Conservation (phyloP, 2,329 filamentous ascomycete genomes). For the Karstenula rhodostoma region DNA sequence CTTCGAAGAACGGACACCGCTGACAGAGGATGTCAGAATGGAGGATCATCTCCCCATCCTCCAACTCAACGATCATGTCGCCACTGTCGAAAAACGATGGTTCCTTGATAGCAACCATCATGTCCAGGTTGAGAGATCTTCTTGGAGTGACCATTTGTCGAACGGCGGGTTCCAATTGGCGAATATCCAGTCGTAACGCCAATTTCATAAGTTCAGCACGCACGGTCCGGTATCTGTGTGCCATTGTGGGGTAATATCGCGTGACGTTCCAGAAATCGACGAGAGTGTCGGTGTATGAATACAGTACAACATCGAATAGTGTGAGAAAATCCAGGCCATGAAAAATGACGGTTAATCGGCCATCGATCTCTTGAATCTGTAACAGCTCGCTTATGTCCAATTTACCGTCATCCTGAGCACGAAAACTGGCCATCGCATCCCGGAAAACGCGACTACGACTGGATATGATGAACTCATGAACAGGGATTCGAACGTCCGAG, state of each 20-base stretch:
- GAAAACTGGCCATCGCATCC: conserved; percentile 66
- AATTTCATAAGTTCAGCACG: conserved; percentile 87
- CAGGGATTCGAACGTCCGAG: conserved; percentile 76
- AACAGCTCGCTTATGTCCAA: conserved; percentile 69
- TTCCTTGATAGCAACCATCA: conserved; percentile 74
- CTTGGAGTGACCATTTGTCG: conserved; percentile 75
- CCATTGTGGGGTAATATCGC: conserved; percentile 68
- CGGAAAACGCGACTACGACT: conserved; percentile 74
- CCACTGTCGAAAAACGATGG: conserved; percentile 77
- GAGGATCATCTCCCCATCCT: conserved; percentile 72
- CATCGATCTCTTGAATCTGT: conserved; percentile 61
- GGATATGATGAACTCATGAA: conserved; percentile 82
- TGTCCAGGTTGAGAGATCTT: conserved; percentile 71
- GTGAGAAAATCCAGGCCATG: conserved; percentile 77
- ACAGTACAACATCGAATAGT: conserved; percentile 80
- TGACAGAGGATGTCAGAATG: conserved; percentile 83
- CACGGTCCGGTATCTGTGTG: conserved; percentile 79
- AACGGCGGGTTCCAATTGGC: conserved; percentile 76
- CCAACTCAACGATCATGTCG: conserved; percentile 81
- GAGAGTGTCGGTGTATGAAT: conserved; percentile 79
- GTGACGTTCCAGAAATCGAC: conserved; percentile 89
- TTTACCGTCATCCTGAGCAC: conserved; percentile 62
- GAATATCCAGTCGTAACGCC: conserved; percentile 75
- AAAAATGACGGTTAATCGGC: conserved; percentile 69
- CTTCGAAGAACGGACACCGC: conserved; percentile 90